These are phyloP conservation scores for Saksenaea oblongispora DNA, from an alignment of 371 early-diverging fungal genomes.

Conservation along the genomic window DNA sequence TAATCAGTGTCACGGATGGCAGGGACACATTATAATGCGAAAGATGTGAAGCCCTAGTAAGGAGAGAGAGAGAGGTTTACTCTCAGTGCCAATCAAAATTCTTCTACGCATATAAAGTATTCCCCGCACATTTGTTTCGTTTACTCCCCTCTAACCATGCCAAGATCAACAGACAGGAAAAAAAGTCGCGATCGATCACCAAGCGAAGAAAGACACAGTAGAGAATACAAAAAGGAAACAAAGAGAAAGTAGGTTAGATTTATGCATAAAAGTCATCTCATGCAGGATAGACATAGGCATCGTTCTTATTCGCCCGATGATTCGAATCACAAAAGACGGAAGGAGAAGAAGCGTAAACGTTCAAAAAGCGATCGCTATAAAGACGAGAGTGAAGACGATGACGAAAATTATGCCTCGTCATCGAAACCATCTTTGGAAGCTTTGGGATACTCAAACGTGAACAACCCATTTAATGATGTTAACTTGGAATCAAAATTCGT, in stretches of 20 bases:
- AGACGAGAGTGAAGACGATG: slow-evolving; percentile 16
- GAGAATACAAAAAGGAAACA: neutral
- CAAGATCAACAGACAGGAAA: slow-evolving; percentile 9
- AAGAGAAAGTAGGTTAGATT: neutral
- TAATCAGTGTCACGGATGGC: no score
- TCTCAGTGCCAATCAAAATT: no score
- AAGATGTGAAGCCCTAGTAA: no score
- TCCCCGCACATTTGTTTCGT: no score
- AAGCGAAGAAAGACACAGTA: neutral
- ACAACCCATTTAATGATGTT: slow-evolving; percentile 84
- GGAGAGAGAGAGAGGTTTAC: no score
- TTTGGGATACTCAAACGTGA: slow-evolving; percentile 68
- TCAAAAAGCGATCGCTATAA: slow-evolving; percentile 17
- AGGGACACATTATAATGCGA: no score
- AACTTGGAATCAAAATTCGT: slow-evolving; percentile 86
- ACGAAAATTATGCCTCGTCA: slow-evolving; percentile 14
- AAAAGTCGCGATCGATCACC: neutral
- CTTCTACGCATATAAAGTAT: no score
- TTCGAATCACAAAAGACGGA: slow-evolving; percentile 8
- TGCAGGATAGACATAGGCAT: slow-evolving; percentile 11
- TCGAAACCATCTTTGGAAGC: slow-evolving; percentile 30
- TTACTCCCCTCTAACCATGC: neutral
- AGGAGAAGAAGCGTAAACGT: slow-evolving; percentile 20
- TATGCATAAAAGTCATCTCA: neutral
- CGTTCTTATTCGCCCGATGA: slow-evolving; percentile 24